Base-by-base conservation (phyloP, 805 yeast species). In the Schizosaccharomyces lindneri region DNA sequence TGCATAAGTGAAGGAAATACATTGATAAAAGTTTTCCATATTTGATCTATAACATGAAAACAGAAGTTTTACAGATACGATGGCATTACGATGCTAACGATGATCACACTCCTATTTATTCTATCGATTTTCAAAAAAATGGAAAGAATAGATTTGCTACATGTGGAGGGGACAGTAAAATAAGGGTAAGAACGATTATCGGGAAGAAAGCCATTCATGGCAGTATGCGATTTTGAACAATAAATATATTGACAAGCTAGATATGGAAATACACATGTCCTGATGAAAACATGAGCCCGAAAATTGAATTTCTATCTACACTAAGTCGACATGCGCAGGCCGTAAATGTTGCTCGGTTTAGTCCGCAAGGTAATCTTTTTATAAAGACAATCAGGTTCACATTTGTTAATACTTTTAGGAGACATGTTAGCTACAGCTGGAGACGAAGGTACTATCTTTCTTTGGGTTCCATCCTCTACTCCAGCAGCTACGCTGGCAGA, bases 121-220 rank as follows among this genome's bases (percentile, higher is more conserved):
- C 72, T 32, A 74, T 71, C 7, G 68, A 72, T 51, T 72, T 74
- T 61, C 75, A 73, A 65, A 73, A 73, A 62, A 36, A 63, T 61
- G 43, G 61, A 62, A 63, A 59, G 21, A 62, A 63, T n/a, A 77
- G 94, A 60, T 72, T 90, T 43, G 90, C 83, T 3, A 90, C 97
- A 0, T 95, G 87, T 0, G 97, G 97, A 29, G 97, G 97, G 55
- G 98, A 93, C 71, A 85, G 84, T 69, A 85, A 86, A 66, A 84
- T 87, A n/a, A 76, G 97, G 61, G 72, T 80, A 36, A 5, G 41
- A 36, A 36, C 15, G 41, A 13, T 11, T 4, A 13, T 9, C 9
- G 41, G 15, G 41, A 36, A 36, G 41, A 13, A 36, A 36, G 41
- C 15, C 11, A 36, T 9, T 36, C 41, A 36, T 9, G 41, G 11